Evolutionary conservation across 768 basidiomycete species (phyloP).

Genomic region (Dentipellis sp.): DNA sequence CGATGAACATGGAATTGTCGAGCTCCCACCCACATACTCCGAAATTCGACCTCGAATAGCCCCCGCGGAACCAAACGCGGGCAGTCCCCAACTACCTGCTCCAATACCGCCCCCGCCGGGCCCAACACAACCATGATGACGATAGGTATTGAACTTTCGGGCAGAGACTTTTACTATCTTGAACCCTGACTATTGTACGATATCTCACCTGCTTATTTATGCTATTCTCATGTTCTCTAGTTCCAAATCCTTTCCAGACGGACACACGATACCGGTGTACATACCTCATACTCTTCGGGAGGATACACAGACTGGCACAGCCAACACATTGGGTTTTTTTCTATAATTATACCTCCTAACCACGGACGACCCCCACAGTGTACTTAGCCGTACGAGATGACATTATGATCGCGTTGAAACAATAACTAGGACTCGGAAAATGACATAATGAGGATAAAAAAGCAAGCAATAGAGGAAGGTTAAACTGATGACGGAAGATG

Average conservation of each 20-base stretch:
- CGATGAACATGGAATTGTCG: slow-evolving; percentile 45
- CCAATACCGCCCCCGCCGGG: too few relatives aligned
- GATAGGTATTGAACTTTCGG: too few relatives aligned
- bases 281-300: neutral
- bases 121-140: too few relatives aligned
- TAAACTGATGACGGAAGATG: neutral
- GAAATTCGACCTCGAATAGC: slow-evolving; percentile 28
- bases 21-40: slow-evolving; percentile 70
- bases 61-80: too few relatives aligned
- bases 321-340: neutral
- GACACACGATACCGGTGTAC: neutral
- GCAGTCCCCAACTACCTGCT: too few relatives aligned
- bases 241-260: too few relatives aligned
- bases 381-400: neutral
- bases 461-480: neutral
- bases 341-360: neutral
- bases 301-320: neutral
- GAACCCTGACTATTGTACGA: too few relatives aligned
- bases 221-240: too few relatives aligned
- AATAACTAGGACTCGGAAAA: neutral
- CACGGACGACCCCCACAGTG: neutral
- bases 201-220: too few relatives aligned
- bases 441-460: neutral
- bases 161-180: too few relatives aligned
- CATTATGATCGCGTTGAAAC: neutral